Conservation (phyloP, 805 yeast genomes). For the Spencermartinsiella europaea region DNA sequence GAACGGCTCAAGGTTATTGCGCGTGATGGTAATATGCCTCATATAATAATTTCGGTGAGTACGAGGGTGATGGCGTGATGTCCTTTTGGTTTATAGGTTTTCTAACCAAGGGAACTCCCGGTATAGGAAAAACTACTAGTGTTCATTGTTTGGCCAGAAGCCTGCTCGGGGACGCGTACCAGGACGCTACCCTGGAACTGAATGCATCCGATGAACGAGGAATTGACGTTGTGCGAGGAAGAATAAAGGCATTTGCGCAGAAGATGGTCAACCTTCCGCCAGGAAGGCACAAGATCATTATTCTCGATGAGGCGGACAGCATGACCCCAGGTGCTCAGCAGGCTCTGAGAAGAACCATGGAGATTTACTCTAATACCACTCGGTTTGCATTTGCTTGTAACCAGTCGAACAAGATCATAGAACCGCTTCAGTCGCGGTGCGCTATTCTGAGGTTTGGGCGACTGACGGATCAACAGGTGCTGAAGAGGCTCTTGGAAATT, state of each 20-base stretch:
- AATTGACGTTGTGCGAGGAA: conserved; percentile 89
- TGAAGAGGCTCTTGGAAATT: conserved; percentile 68
- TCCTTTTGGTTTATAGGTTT: too few species aligned
- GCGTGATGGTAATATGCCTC: conserved; percentile 93
- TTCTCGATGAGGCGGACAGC: conserved; percentile 92
- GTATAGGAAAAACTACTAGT: conserved; percentile 96
- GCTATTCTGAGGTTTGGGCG: conserved; percentile 84
- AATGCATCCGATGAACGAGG: conserved; percentile 98
- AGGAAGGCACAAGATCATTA: conserved; percentile 88
- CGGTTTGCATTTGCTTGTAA: conserved; percentile 99
- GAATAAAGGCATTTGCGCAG: conserved; percentile 94
- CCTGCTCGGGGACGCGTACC: conserved; percentile 64
- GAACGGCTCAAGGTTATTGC: conserved; percentile 81
- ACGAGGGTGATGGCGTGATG: too few species aligned
- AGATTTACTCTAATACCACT: conserved; percentile 88
- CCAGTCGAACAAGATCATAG: conserved; percentile 89
- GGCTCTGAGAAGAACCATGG: conserved; percentile 93
- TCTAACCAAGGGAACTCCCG: conserved; percentile 92
- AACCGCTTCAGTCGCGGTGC: conserved; percentile 94
- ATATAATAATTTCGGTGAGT: conserved; percentile 88
- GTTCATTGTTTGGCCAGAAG: conserved; percentile 85
- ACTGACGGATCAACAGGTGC: conserved; percentile 78
- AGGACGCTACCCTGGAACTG: conserved; percentile 83
- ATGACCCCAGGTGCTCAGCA: conserved; percentile 98
- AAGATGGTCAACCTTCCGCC: conserved; percentile 82